phyloP scores from a whole-genome alignment of 108 stramenopile species.

The Skeletonema grethae region DNA sequence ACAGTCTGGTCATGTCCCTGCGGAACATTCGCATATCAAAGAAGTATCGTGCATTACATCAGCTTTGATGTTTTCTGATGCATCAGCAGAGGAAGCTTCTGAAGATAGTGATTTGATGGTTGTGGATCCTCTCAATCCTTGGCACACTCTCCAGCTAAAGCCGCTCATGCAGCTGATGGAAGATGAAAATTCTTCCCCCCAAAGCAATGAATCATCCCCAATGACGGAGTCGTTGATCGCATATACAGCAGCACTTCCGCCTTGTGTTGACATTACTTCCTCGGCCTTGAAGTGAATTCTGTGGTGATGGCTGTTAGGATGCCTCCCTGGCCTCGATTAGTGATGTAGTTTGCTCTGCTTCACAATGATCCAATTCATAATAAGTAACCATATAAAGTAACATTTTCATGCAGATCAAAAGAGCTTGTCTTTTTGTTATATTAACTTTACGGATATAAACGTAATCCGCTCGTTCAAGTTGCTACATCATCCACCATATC shows the following conservation, averaged over 20 bases:
- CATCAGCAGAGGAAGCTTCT: neutral
- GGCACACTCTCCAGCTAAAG: conserved; percentile 41
- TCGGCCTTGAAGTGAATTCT: neutral
- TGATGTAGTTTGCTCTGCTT: neutral
- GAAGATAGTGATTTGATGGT: neutral
- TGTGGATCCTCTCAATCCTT: conserved; percentile 50
- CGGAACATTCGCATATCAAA: conserved; percentile 7
- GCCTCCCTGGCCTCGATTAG: neutral
- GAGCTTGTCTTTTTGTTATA: neutral
- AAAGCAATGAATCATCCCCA: neutral
- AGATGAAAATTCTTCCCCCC: neutral
- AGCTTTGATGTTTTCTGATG: conserved; percentile 15
- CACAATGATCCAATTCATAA: neutral
- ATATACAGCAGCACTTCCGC: conserved; percentile 4
- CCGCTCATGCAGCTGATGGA: conserved; percentile 13
- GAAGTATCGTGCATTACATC: conserved; percentile 25
- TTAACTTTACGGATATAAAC: neutral
- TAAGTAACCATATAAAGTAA: neutral
- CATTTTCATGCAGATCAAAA: neutral
- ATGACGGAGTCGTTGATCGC: conserved; percentile 1
- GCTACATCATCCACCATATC: neutral
- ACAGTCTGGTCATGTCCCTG: conserved; percentile 14
- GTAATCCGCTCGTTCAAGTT: neutral
- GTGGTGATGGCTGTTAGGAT: neutral
- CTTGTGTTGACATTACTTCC: neutral